Evolutionary conservation across 257 asterid genomes (phyloP), one percentile per base, ranked within the genome.

Genomic region (Lantana camara): DNA sequence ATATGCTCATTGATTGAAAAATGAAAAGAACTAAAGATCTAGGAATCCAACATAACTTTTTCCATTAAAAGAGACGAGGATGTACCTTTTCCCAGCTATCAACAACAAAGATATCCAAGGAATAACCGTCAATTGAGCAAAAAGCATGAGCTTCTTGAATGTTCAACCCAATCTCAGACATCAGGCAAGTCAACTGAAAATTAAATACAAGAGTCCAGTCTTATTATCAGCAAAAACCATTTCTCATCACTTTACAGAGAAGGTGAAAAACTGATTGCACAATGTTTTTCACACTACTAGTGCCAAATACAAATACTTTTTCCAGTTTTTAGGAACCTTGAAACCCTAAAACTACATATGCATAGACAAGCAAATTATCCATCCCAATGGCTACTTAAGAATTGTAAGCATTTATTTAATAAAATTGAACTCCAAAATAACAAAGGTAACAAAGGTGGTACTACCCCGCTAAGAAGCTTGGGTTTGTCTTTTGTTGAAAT

Each of bases 121-220:
- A 92, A 64, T 83, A 92, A 20, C 98, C 98, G 17, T 92, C 98
- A 9, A 74, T 74, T 1, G 97, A 85, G 73, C 95, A 89, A 80
- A 92, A 92, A 23, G 97, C 98, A 77, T 92, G 98, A 66, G 97
- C 98, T 78, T 92, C 98, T 85, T 89, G 97, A 79, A 92, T 92
- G 85, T 92, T 92, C 91, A 92, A 68, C 19, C 95, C 98, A 38
- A 87, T 82, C 78, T 85, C 97, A 72, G 97, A 85, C 75, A 89
- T 73, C 69, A 89, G 77, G 77, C 81, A 77, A 57, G 98, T 87
- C 55, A 92, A 70, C 98, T 89, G 91, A 73, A 76, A 76, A 60
- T 54, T 37, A 4, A 57, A 67, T 49, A 22, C 10, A 48, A 19
- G 19, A 5, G 38, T 35, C 1, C 37, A 38, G 35, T 37, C 12